Evolutionary conservation across 2,329 filamentous ascomycete species (phyloP), one percentile per base, ranked within the genome.

Genomic region (Paraconiothyrium brasiliense): DNA sequence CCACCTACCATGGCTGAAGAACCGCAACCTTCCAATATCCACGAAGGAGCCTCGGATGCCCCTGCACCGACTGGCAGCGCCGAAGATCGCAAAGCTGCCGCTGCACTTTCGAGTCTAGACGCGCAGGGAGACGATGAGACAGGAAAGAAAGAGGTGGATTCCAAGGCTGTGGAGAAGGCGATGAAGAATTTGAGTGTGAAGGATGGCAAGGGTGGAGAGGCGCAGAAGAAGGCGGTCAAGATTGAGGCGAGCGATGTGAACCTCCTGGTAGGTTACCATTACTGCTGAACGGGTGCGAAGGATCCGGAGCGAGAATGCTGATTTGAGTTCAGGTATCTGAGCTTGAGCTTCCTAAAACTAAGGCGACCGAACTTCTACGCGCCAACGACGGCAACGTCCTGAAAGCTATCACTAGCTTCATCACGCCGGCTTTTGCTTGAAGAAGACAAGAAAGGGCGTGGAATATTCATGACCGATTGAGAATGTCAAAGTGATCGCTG

Each of bases 31-130:
- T 72, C 83, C 48, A 81, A 76, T 55, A 76, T 90, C 61, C 81
- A 84, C 64, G 87, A 90, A 76, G 89, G 88, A 74, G 86, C 86
- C 61, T 84, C 85, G 34, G 81, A 84, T 49, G 69, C 76, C 2
- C 73, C 74, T 35, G 72, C 78, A 4, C 74, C 82, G 20, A 80
- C 81, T 6, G 73, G 77, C 43, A 90, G 89, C 79, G 90, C 90
- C 73, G 90, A 93, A 79, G 90, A 92, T 80, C 89, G 90, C 79
- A 92, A 92, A 79, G 90, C 90, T 49, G 90, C 90, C 44, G 89
- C 89, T 7, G 91, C 91, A 34, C 86, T 93, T 62, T 90, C 89
- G 51, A 86, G 85, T 63, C 88, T 94, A 67, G 90, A 92, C 74
- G 76, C 79, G 41, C 82, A 81, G 60, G 81, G 82, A 58, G 83